phyloP scores from a whole-genome alignment of 139 green algal species.

The Chlorella sp. region DNA sequence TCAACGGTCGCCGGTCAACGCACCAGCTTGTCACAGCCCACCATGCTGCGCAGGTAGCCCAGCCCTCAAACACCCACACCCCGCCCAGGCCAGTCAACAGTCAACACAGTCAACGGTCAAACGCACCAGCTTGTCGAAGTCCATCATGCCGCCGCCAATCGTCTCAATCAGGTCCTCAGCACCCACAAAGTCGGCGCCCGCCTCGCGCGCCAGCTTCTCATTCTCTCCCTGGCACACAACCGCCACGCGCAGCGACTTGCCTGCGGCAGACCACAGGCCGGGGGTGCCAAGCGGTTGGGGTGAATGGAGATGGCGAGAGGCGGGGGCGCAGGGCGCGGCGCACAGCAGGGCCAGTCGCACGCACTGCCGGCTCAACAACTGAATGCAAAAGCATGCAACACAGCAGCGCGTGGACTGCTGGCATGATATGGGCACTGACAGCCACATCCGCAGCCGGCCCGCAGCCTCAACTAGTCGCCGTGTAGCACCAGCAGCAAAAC shows the following conservation, averaged over 20 bases:
- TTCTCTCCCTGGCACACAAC: conserved; percentile 92
- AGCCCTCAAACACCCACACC: too few species aligned
- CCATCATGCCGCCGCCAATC: conserved; percentile 95
- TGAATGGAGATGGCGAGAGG: not conserved
- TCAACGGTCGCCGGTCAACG: too few species aligned
- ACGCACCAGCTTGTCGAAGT: conserved; percentile 98
- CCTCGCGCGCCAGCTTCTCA: conserved; percentile 79
- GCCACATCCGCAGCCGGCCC: not conserved
- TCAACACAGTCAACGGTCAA: too few species aligned
- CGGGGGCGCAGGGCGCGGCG: too few species aligned
- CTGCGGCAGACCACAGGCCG: conserved; percentile 35
- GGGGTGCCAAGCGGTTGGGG: not conserved
- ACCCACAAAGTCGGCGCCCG: conserved; percentile 92
- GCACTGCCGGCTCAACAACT: too few species aligned
- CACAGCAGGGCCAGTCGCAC: too few species aligned
- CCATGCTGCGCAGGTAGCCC: too few species aligned
- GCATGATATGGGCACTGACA: not conserved
- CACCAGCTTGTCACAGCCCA: too few species aligned
- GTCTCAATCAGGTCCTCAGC: conserved; percentile 95
- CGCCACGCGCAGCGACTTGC: conserved; percentile 93
- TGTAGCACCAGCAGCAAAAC: not conserved
- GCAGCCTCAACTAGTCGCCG: not conserved
- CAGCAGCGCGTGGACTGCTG: not conserved
- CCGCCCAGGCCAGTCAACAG: too few species aligned
- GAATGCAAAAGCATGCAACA: not conserved